Evolutionary conservation across 192 early-diverging fungal genomes (phyloP).

Genomic region (Coemansia sp.): DNA sequence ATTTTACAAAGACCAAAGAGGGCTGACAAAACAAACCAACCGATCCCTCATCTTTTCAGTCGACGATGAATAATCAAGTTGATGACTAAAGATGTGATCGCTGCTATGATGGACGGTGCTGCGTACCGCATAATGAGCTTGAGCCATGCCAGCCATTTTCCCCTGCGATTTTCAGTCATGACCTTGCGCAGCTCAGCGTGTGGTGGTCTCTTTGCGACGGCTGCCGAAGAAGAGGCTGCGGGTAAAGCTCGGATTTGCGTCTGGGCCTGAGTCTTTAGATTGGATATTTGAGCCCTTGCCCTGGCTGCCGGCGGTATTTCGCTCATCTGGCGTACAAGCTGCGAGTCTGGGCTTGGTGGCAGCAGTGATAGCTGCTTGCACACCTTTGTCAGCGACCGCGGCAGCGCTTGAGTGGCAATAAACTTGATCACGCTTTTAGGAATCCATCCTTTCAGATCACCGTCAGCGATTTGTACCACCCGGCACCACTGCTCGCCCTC

Average conservation of each 20-base stretch:
- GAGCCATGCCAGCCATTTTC: slow-evolving; percentile 24
- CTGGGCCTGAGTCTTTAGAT: neutral
- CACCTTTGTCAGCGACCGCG: slow-evolving; percentile 54
- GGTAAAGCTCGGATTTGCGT: too few relatives aligned
- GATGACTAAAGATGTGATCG: slow-evolving; percentile 32
- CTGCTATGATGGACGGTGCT: slow-evolving; percentile 42
- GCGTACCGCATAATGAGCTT: slow-evolving; percentile 33
- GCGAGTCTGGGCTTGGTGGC: slow-evolving; percentile 25
- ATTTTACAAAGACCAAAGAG: neutral
- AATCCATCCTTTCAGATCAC: slow-evolving; percentile 54
- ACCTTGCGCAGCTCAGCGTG: neutral
- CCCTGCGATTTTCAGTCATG: neutral
- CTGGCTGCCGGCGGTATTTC: neutral
- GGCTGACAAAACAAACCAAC: neutral
- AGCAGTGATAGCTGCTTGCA: slow-evolving; percentile 29
- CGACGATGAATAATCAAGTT: slow-evolving; percentile 13
- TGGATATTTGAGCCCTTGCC: neutral
- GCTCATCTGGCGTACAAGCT: slow-evolving; percentile 16
- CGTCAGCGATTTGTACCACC: slow-evolving; percentile 54
- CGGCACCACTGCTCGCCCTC: slow-evolving; percentile 29
- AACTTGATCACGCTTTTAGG: slow-evolving; percentile 55
- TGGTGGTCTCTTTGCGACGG: neutral
- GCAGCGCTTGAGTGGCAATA: slow-evolving; percentile 55
- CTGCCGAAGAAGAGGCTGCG: neutral
- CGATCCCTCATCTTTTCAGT: neutral